Evolutionary conservation across 768 basidiomycete species (phyloP).

Genomic region (Leccinellum luteum): DNA sequence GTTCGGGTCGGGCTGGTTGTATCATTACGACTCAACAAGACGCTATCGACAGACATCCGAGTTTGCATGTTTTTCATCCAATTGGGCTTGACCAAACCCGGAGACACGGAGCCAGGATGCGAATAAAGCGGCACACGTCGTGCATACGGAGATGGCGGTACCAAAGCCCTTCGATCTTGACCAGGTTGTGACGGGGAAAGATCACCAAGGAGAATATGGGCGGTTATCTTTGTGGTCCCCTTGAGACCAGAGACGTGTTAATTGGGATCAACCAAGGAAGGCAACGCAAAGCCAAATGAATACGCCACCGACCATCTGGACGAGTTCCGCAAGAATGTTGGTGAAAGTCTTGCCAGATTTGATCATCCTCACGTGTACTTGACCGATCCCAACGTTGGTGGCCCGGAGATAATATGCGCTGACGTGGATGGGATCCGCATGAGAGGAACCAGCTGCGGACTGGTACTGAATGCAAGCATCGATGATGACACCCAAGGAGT

Average conservation of each 20-base stretch:
- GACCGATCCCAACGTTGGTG: conserved; percentile 40
- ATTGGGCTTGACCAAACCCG: conserved; percentile 18
- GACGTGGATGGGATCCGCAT: conserved; percentile 58
- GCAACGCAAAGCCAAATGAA: neutral
- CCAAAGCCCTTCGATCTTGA: conserved; percentile 25
- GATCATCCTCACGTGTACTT: conserved; percentile 46
- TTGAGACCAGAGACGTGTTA: conserved; percentile 19
- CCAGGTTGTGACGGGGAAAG: conserved; percentile 35
- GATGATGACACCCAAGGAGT: conserved; percentile 52
- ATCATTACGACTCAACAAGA: conserved; percentile 39
- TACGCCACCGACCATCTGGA: conserved; percentile 48
- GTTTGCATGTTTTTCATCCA: conserved; percentile 39
- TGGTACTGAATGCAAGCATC: conserved; percentile 56
- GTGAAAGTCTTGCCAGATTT: conserved; percentile 53
- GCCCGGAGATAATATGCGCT: conserved; percentile 57
- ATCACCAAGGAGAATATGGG: conserved; percentile 56
- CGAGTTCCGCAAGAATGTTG: conserved; percentile 55
- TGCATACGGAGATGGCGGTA: conserved; percentile 56
- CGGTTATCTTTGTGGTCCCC: conserved; percentile 46
- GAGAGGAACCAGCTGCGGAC: conserved; percentile 33
- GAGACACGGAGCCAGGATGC: conserved; percentile 45
- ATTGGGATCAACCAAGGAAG: neutral
- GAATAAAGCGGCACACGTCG: conserved; percentile 54
- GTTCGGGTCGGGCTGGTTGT: conserved; percentile 38
- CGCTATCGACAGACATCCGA: conserved; percentile 39